Evolutionary conservation across 768 basidiomycete genomes (phyloP).

Genomic region (Harrya chromipes): DNA sequence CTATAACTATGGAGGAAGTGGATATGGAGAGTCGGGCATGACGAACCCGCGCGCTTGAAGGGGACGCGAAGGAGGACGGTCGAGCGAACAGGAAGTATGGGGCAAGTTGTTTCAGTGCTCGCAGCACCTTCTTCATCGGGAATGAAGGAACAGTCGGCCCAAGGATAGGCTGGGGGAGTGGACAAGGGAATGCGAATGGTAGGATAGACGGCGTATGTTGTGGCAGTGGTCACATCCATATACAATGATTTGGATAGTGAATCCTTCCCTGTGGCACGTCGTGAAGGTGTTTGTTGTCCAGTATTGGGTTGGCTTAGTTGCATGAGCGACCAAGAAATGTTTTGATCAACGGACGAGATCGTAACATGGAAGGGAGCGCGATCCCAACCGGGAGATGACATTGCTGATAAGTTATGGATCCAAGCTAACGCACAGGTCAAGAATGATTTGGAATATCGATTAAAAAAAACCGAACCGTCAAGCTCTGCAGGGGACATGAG

Average conservation of each 20-base stretch:
- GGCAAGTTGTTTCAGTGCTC: constrained; percentile 29
- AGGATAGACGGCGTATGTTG: constrained; percentile 51
- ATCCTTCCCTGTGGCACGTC: constrained; percentile 31
- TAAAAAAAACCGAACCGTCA: constrained; percentile 47
- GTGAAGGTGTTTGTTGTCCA: constrained; percentile 24
- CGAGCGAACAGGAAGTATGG: constrained; percentile 54
- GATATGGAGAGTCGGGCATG: constrained; percentile 52
- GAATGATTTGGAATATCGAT: background rate
- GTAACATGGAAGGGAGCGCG: constrained; percentile 58
- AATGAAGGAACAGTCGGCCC: constrained; percentile 28
- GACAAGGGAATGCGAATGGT: constrained; percentile 41
- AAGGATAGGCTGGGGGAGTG: constrained; percentile 32
- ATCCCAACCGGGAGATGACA: constrained; percentile 36
- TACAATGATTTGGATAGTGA: constrained; percentile 28
- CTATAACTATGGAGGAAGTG: constrained; percentile 55
- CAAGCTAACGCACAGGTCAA: constrained; percentile 50
- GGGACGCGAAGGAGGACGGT: constrained; percentile 58
- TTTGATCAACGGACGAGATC: constrained; percentile 56
- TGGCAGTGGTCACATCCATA: constrained; percentile 35
- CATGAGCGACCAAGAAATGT: constrained; percentile 58
- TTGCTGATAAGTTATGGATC: constrained; percentile 49
- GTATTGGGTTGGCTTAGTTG: constrained; percentile 25
- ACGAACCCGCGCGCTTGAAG: constrained; percentile 36
- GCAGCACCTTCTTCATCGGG: constrained; percentile 30
- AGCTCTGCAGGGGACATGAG: constrained; percentile 56